Base-by-base conservation (phyloP, 2,329 filamentous ascomycete genomes). In the Atkinsonella hypoxylon region DNA sequence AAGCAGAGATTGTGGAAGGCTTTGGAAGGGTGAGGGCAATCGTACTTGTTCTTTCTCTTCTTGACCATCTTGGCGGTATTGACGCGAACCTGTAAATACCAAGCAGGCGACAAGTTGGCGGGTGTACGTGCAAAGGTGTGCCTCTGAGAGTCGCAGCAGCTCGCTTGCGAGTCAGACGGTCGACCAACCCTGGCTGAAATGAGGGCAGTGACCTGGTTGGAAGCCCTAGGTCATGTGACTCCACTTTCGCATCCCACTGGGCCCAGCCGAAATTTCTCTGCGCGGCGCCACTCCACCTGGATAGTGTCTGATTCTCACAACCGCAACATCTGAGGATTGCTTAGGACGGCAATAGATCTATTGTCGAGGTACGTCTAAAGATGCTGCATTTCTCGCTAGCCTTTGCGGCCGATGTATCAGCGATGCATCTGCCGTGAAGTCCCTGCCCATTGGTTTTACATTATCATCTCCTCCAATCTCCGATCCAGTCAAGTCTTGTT, bases 11-110 rank as follows among this genome's bases (percentile, higher is more conserved):
- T 34, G 15, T 12, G 13, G 31, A 7, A 40, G 17, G 18, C 17
- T 34, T 39, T 11, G 13, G 31, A 39, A 26, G 18, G 36, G 5
- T 6, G 13, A 31, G 26, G 48, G 53, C 53, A 50, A 48, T 67
- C 74, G 64, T 73, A 79, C 77, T 83, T 83, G 72, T 77, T 79
- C 72, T 81, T 80, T 78, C 80, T 80, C 78, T 83, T 83, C 78
- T 83, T 83, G 69, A 82, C 79, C 80, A 83, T 83, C 62, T 72
- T 83, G 72, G 65, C 78, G 73, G 74, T 78, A 67, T 75, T 72
- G 76, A 65, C 55, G 61, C 60, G 62, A 60, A 57, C 62, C 55
- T 46, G 59, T 67, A 64, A 66, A 60, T 61, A 57, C 61, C 59
- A 61, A 54, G 55, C 46, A 56, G 53, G 54, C 47, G 55, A 60